A percentile compares a stretch with the other conserved stretches of the same genome.
Evolutionary conservation across 371 early-diverging fungal genomes (phyloP).

Genomic region (Zychaea mexicana): DNA sequence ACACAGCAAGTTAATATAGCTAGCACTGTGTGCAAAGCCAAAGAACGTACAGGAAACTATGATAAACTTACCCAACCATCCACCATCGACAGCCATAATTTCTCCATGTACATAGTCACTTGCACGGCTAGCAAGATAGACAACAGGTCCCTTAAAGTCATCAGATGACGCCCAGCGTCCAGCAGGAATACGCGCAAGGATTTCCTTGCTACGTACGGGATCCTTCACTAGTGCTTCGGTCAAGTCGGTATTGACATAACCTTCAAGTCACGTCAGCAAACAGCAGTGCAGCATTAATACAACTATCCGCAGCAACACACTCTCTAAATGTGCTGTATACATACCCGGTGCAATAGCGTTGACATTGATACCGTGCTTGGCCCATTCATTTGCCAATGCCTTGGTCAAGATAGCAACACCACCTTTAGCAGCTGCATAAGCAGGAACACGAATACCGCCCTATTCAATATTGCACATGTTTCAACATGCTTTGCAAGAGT

Average conservation of each 20-base stretch:
- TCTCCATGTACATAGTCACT: conserved; percentile 54
- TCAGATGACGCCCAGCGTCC: conserved; percentile 50
- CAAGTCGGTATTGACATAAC: conserved; percentile 59
- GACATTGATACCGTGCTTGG: conserved; percentile 44
- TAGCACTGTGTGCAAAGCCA: background rate
- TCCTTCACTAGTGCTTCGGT: conserved; percentile 36
- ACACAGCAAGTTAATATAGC: too few relatives aligned
- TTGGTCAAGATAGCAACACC: conserved; percentile 63
- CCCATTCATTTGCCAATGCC: conserved; percentile 68
- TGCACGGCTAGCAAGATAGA: conserved; percentile 43
- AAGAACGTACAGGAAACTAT: background rate
- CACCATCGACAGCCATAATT: conserved; percentile 53
- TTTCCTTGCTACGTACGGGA: conserved; percentile 19
- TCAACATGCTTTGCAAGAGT: too few relatives aligned
- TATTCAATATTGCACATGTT: background rate
- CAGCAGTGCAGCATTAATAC: background rate
- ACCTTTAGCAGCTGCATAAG: conserved; percentile 64
- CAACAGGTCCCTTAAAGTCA: conserved; percentile 50
- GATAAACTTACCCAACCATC: conserved; percentile 36
- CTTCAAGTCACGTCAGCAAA: too few relatives aligned
- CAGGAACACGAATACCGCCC: conserved; percentile 29
- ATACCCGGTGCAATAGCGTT: conserved; percentile 59
- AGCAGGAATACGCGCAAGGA: conserved; percentile 42
- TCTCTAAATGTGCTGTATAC: background rate
- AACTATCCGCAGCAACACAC: background rate